Evolutionary conservation across 192 early-diverging fungal species (phyloP), one percentile per base, ranked within the genome.

Genomic region (Mortierella claussenii): DNA sequence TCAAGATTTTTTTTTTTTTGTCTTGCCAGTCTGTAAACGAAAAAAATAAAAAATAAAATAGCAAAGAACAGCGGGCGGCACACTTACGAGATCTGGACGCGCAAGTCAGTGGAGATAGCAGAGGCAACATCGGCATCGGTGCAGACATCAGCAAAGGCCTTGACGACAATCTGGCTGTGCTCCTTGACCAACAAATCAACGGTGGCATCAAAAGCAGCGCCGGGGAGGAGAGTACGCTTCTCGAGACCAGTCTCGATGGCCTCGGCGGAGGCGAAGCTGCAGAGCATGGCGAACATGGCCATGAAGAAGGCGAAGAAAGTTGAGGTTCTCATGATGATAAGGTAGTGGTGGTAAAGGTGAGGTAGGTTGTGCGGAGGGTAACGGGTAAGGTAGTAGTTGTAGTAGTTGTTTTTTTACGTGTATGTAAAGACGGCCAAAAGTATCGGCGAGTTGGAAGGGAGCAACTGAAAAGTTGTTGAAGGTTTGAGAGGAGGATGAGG

Each of bases 251-350:
- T 43, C 24, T 40, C 47, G 34, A 15, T 31, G 1, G 34, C 27
- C n/a, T n/a, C n/a, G 18, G 53, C 45, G 26, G 47, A 28, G 42
- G 33, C 53, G 30, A 49, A 37, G 45, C 36, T 62, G 64, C 64
- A 76, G 64, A 67, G 23, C 59, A 76, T 67, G 64, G 73, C 71
- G n/a, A 75, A 66, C 51, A 75, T 50, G 59, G 73, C 73, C 73
- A 76, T 10, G 52, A 66, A 62, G 53, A 56, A 57, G 59, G 73
- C 73, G 32, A 76, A 55, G 40, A 76, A 44, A 26, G 60, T 55
- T 13, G 56, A 31, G 64, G 73, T 42, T 61, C 58, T 76, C 73
- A 75, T 75, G 45, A 51, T 71, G 57, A 47, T 46, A 36, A 44
- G 12, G 52, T 37, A 11, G 24, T 28, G n/a, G 30, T 32, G 42